Percentiles rank a stretch among this genome's conserved stretches.
phyloP scores from a whole-genome alignment of 495 filamentous ascomycete species.

The Apiosordaria backusii region DNA sequence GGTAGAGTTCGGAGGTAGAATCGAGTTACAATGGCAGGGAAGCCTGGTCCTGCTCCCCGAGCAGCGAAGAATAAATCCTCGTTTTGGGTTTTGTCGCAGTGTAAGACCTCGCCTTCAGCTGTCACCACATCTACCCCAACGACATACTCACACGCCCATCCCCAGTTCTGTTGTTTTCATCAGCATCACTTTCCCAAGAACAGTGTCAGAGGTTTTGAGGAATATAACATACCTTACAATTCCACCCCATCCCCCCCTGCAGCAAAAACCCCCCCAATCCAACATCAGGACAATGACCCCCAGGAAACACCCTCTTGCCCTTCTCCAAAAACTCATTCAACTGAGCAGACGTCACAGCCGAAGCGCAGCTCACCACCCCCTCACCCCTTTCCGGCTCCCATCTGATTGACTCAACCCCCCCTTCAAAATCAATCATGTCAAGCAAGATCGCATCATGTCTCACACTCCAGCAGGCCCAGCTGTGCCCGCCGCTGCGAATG shows the following conservation, averaged over 20 bases:
- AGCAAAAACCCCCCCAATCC: conserved; percentile 54
- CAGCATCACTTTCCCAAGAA: neutral
- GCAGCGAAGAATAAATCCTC: conserved; percentile 50
- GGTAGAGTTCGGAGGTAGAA: conserved; percentile 44
- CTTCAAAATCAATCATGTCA: conserved; percentile 29
- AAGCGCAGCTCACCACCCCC: conserved; percentile 37
- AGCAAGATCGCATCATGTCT: conserved; percentile 49
- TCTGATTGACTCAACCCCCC: conserved; percentile 1
- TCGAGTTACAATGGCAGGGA: conserved; percentile 47
- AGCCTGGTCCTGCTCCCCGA: conserved; percentile 50
- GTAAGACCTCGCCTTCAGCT: conserved; percentile 33
- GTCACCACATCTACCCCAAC: conserved; percentile 49
- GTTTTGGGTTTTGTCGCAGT: conserved; percentile 39
- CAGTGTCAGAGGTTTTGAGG: no score
- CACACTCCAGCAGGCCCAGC: conserved; percentile 52
- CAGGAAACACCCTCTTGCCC: conserved; percentile 46
- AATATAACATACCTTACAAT: conserved; percentile 39
- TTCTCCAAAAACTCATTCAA: conserved; percentile 39
- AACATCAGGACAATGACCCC: conserved; percentile 56
- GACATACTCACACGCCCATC: conserved; percentile 53
- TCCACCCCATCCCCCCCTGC: conserved; percentile 57
- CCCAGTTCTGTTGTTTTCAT: conserved; percentile 42
- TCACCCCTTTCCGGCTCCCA: neutral
- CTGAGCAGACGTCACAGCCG: conserved; percentile 43
- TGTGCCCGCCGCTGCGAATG: conserved; percentile 54